Evolutionary conservation across 345 rosid genomes (phyloP).

Genomic region (Populus tremula): DNA sequence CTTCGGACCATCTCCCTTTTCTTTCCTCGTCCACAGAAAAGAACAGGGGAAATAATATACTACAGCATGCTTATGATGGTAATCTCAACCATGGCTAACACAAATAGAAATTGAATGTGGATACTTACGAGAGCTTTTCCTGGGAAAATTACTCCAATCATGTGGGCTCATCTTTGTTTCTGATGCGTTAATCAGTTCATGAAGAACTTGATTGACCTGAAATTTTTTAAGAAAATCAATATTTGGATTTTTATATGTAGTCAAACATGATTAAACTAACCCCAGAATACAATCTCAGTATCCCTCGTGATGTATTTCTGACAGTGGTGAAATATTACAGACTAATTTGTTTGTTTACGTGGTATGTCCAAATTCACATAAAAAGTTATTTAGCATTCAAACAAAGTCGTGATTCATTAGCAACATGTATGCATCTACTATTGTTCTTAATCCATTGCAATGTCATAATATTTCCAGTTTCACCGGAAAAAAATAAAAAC

Average conservation of each 20-base stretch:
- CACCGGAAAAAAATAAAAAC: background rate
- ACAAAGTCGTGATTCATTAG: background rate
- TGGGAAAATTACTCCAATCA: slow-evolving; percentile 71
- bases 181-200: slow-evolving; percentile 60
- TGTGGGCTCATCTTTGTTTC: slow-evolving; percentile 49
- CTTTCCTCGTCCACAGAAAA: background rate
- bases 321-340: background rate
- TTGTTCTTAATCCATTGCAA: background rate
- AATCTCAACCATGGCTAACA: background rate
- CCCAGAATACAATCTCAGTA: background rate
- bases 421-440: background rate
- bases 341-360: background rate
- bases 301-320: background rate
- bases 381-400: background rate
- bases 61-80: background rate
- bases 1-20: background rate
- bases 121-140: slow-evolving; percentile 45
- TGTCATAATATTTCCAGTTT: background rate
- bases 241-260: background rate
- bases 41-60: background rate
- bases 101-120: background rate
- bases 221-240: slow-evolving; percentile 8
- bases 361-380: background rate
- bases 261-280: background rate
- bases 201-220: slow-evolving; percentile 91